A percentile compares a stretch with the other conserved stretches of the same genome.
Evolutionary conservation across 495 filamentous ascomycete species (phyloP).

Genomic region (Aspergillus hancockii): DNA sequence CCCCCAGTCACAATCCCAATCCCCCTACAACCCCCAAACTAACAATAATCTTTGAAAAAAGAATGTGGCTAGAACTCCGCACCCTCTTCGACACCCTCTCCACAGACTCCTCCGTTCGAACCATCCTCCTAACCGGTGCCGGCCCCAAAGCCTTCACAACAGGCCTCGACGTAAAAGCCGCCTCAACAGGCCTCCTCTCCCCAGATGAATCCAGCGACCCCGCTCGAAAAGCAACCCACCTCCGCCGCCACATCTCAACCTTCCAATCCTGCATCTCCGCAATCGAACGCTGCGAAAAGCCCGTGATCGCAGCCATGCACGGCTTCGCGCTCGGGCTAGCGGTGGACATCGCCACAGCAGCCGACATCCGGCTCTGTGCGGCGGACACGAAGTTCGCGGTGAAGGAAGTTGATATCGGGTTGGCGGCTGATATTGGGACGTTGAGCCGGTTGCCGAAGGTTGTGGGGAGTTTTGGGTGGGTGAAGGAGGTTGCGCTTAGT

Average conservation of each 20-base stretch:
- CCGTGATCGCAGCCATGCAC: conserved; percentile 83
- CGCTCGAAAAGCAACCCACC: conserved; percentile 63
- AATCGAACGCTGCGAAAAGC: conserved; percentile 88
- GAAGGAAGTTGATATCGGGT: conserved; percentile 93
- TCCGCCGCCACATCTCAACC: conserved; percentile 68
- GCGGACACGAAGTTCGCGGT: conserved; percentile 68
- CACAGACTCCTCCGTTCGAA: conserved; percentile 67
- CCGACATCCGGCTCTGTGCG: conserved; percentile 77
- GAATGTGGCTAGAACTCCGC: conserved; percentile 87
- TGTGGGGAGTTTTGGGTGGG: conserved; percentile 77
- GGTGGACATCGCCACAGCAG: conserved; percentile 76
- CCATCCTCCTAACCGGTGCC: conserved; percentile 78
- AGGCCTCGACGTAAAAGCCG: conserved; percentile 74
- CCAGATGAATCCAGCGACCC: conserved; percentile 45
- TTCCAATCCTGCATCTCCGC: conserved; percentile 78
- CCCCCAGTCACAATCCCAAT: neutral
- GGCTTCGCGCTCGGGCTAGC: conserved; percentile 79
- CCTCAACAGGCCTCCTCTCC: conserved; percentile 38
- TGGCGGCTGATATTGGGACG: conserved; percentile 93
- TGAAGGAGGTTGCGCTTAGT: conserved; percentile 84
- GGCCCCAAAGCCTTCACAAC: conserved; percentile 85
- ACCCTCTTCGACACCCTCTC: conserved; percentile 75
- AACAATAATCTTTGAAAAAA: conserved; percentile 21
- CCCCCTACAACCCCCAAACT: conserved; percentile 1
- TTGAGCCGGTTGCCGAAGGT: conserved; percentile 82